Percentiles rank a stretch among this genome's conserved stretches.
Conservation (phyloP, 768 basidiomycete species). For the Boletus edulis region DNA sequence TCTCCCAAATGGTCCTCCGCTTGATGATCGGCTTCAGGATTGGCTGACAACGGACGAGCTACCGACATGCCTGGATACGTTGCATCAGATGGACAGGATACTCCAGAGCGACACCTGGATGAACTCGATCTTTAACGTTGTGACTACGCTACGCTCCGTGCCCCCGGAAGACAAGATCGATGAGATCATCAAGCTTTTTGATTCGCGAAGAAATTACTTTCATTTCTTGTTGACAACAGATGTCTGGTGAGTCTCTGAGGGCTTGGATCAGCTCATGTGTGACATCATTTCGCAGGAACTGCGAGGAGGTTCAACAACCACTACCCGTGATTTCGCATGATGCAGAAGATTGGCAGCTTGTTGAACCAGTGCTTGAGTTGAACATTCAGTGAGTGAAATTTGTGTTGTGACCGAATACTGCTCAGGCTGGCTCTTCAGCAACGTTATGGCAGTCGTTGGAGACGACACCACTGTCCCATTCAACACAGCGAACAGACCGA, state of each 20-base stretch:
- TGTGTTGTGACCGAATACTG: neutral
- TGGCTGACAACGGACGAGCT: slow-evolving; percentile 10
- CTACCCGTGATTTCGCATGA: neutral
- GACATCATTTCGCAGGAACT: neutral
- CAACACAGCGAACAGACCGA: too few species aligned
- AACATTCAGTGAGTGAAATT: neutral
- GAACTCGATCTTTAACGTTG: neutral
- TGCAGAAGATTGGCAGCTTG: neutral
- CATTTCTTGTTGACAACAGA: slow-evolving; percentile 13
- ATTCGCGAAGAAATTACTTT: neutral
- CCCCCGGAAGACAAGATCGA: neutral
- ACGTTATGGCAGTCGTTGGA: neutral
- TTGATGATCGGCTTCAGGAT: slow-evolving; percentile 9
- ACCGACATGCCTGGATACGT: slow-evolving; percentile 1
- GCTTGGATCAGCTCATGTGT: neutral
- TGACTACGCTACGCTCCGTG: neutral
- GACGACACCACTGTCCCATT: too few species aligned
- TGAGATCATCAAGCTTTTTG: slow-evolving; percentile 5
- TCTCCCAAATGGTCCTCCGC: neutral
- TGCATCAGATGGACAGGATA: slow-evolving; percentile 7
- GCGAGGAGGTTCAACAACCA: neutral
- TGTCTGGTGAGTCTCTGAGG: slow-evolving; percentile 6
- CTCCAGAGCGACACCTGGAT: neutral
- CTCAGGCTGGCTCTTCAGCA: neutral
- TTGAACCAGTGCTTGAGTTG: neutral